Evolutionary conservation across 257 asterid genomes (phyloP).

Genomic region (Apocynum venetum): DNA sequence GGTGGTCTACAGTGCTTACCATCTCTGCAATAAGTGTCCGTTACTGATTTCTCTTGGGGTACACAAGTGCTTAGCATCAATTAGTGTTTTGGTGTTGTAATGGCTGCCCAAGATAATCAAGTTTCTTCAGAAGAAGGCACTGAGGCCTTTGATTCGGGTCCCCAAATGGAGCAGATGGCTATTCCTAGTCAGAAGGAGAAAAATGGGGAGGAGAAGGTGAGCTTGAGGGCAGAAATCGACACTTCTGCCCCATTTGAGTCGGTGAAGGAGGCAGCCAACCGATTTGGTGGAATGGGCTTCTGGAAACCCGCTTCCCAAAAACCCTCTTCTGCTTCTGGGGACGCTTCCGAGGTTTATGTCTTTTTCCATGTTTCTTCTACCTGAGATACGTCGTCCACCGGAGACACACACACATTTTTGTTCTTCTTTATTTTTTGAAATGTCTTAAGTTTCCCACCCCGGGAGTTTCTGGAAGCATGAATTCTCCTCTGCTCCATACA

Average conservation of each 20-base stretch:
- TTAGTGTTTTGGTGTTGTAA: not conserved
- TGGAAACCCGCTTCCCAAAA: constrained; percentile 67
- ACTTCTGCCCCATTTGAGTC: constrained; percentile 96
- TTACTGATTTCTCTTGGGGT: not conserved
- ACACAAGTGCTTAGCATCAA: not conserved
- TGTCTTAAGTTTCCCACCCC: not conserved
- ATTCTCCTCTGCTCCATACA: not conserved
- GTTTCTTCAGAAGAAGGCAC: constrained; percentile 21
- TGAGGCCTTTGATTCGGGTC: constrained; percentile 15
- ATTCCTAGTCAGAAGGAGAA: not conserved
- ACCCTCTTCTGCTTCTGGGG: constrained; percentile 18
- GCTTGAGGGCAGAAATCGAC: constrained; percentile 62
- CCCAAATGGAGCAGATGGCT: constrained; percentile 2
- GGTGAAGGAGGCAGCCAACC: constrained; percentile 81
- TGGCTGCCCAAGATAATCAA: constrained; percentile 5
- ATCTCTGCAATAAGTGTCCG: not conserved
- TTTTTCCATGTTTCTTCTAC: constrained; percentile 8
- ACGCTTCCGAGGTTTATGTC: constrained; percentile 33
- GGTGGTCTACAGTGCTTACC: not conserved
- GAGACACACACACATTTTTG: not conserved
- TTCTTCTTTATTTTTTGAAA: not conserved
- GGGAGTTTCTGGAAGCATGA: not conserved
- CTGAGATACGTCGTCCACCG: not conserved
- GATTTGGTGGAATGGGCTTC: constrained; percentile 90
- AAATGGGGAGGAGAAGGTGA: constrained; percentile 3